Evolutionary conservation across 345 rosid species (phyloP), one percentile per base, ranked within the genome.

Genomic region (Brassica cretica): DNA sequence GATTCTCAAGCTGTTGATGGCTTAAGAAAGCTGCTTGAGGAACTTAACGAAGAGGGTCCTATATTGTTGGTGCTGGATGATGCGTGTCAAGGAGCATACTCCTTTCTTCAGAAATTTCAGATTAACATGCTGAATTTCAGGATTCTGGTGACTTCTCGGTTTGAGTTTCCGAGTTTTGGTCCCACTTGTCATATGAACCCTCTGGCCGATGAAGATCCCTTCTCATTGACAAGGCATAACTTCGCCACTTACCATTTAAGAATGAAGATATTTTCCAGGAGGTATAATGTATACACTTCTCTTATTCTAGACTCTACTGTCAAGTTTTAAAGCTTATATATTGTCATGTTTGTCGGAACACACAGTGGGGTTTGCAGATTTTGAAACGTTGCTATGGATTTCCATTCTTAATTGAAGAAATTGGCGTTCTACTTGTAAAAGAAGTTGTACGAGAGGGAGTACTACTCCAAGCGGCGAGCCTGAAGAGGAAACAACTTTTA

Each of bases 21-120:
- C 39, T 68, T 84, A 82, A 73, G 65, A 68, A 62, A 58, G 0
- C 66, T 85, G 37, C 11, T 89, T 2, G 70, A 70, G 41, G 0
- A 62, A 35, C 77, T 0, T 65, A 80, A 25, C 6, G 3, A 66
- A 70, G 33, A 11, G 4, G 39, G 65, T 55, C 24, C 24, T 56
- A 74, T 81, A 69, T 68, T 91, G 89, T 76, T 91, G 64, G 88
- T 89, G 56, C 83, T 92, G 67, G 97, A 92, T 74, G 90, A 92
- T 81, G 89, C 86, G 66, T 87, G 93, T 87, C 16, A 32, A 0
- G 88, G 80, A 37, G 84, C 88, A 0, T 90, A 84, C 32, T 70
- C 76, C 11, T 29, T 85, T 0, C 71, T 88, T 18, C 70, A 69
- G 8, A 80, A 75, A 8, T 71, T 91, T 56, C 49, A 0, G 80